A percentile compares a stretch with the other conserved stretches of the same genome.
Evolutionary conservation across 257 asterid genomes (phyloP).

Genomic region (Lavandula angustifolia): DNA sequence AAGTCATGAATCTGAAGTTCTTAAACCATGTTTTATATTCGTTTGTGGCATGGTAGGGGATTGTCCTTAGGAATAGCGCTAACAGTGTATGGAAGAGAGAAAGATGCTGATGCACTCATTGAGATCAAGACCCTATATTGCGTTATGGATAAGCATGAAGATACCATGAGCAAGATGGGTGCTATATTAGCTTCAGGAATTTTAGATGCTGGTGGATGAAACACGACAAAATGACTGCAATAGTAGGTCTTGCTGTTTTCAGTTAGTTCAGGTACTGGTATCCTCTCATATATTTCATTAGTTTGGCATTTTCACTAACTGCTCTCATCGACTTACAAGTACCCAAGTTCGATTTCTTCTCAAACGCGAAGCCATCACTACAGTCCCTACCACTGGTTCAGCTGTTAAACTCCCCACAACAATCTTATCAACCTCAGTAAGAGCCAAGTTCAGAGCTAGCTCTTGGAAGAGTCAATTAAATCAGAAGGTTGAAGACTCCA

Average conservation of each 20-base stretch:
- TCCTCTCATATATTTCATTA: conserved; percentile 87
- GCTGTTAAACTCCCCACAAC: conserved; percentile 86
- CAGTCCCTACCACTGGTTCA: conserved; percentile 64
- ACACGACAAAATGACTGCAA: conserved; percentile 83
- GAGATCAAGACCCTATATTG: conserved; percentile 97
- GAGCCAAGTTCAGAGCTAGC: conserved; percentile 77
- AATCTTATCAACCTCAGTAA: conserved; percentile 82
- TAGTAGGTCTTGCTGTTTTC: conserved; percentile 95
- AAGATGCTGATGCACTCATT: conserved; percentile 89
- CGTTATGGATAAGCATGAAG: conserved; percentile 98
- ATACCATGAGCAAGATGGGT: conserved; percentile 97
- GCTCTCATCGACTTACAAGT: conserved; percentile 90
- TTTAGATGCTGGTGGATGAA: conserved; percentile 96
- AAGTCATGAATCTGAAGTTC: conserved; percentile 69
- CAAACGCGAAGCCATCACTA: conserved; percentile 88
- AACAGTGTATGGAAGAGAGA: conserved; percentile 97
- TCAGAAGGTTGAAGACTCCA: conserved; percentile 73
- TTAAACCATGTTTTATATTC: conserved; percentile 4
- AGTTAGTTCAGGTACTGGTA: conserved; percentile 99
- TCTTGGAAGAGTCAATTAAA: conserved; percentile 65
- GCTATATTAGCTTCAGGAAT: conserved; percentile 97
- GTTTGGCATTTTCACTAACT: conserved; percentile 93
- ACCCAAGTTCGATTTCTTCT: conserved; percentile 86
- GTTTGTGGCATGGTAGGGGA: conserved; percentile 54
- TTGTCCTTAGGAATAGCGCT: conserved; percentile 92